These are phyloP conservation scores for Gentiana dahurica DNA, from an alignment of 257 asterid species.

Conservation along the genomic window DNA sequence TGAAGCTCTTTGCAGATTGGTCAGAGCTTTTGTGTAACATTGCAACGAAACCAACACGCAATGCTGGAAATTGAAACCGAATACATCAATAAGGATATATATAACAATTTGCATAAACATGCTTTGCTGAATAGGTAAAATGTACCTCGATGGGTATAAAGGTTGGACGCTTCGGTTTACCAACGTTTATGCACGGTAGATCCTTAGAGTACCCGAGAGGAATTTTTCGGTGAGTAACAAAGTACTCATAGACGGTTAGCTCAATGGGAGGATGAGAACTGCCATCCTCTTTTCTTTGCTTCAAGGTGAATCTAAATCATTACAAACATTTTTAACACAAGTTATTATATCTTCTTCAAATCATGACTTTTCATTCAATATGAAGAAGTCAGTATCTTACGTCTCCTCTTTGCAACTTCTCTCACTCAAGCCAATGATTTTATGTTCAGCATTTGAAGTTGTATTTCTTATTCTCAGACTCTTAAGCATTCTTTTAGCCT, in stretches of 20 bases:
- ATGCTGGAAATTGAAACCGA: constrained; percentile 22
- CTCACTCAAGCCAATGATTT: constrained; percentile 59
- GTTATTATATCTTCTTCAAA: not conserved
- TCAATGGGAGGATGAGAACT: constrained; percentile 21
- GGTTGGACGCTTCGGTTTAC: constrained; percentile 56
- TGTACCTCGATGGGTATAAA: constrained; percentile 60
- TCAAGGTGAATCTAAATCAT: constrained; percentile 34
- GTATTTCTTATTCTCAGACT: constrained; percentile 36
- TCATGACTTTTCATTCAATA: not conserved
- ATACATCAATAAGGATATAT: constrained; percentile 3
- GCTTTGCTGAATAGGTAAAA: not conserved
- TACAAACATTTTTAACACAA: not conserved
- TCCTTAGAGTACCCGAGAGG: constrained; percentile 29
- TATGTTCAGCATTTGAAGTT: constrained; percentile 36
- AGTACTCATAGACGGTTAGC: constrained; percentile 48
- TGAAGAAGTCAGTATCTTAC: constrained; percentile 19
- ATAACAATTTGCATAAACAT: not conserved
- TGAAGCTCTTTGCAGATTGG: constrained; percentile 66
- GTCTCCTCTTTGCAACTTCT: constrained; percentile 37
- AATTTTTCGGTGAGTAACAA: constrained; percentile 23
- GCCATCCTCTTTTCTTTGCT: constrained; percentile 23
- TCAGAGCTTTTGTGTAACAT: constrained; percentile 71
- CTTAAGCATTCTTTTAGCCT: constrained; percentile 58
- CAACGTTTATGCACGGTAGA: constrained; percentile 55
- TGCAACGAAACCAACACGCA: constrained; percentile 70